These are phyloP conservation scores for Pseudocercospora vitis DNA, from an alignment of 2,329 filamentous ascomycete genomes.

Conservation along the genomic window DNA sequence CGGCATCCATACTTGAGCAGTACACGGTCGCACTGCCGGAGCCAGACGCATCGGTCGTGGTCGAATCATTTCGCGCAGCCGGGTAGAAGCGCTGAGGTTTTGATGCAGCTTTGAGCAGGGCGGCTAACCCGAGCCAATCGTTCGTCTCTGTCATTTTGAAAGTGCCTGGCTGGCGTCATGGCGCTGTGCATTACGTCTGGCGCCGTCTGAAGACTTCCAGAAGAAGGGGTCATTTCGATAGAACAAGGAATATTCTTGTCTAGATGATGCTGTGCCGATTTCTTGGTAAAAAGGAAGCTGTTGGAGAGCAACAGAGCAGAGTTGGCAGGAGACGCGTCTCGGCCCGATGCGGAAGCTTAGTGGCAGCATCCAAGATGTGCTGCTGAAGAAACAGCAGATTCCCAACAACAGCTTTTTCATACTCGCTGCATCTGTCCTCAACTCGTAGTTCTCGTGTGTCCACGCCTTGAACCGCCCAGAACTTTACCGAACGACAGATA, in stretches of 20 bases:
- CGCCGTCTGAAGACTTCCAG: constrained; percentile 3
- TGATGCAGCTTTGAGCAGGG: constrained; percentile 19
- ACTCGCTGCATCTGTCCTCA: too few relatives aligned
- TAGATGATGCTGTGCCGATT: neutral
- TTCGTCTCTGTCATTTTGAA: neutral
- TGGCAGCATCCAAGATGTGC: neutral
- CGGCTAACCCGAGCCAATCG: constrained; percentile 24
- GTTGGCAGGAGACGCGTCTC: neutral
- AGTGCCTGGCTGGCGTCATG: constrained; percentile 8
- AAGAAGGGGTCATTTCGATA: neutral
- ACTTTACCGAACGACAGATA: too few relatives aligned
- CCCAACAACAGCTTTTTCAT: too few relatives aligned
- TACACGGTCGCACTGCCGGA: constrained; percentile 17
- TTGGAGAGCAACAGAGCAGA: neutral
- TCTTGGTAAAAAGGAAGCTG: neutral
- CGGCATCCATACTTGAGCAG: constrained; percentile 10
- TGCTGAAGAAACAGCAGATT: too few relatives aligned
- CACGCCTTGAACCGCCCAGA: too few relatives aligned
- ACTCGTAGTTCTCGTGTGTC: too few relatives aligned
- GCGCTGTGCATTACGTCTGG: constrained; percentile 3
- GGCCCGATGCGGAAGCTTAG: neutral
- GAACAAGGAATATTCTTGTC: neutral
- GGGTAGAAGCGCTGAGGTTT: constrained; percentile 17
- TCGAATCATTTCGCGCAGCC: constrained; percentile 14
- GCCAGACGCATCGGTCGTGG: constrained; percentile 9